These are phyloP conservation scores for Plasmodium billcollinsi DNA, from an alignment of 169 alveolate genomes.

Conservation along the genomic window DNA sequence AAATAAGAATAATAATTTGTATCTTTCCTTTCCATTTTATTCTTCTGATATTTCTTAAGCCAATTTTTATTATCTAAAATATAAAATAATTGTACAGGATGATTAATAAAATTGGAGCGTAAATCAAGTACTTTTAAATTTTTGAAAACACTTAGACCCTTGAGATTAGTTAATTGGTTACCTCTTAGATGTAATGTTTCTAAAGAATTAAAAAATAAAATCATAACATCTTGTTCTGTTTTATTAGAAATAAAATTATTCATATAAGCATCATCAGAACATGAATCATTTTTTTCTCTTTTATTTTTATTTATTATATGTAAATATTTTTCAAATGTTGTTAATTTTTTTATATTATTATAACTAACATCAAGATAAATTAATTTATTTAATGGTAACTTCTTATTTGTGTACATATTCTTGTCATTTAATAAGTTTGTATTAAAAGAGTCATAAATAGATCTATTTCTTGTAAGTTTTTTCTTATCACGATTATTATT, in stretches of 20 bases:
- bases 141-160: conserved; percentile 61
- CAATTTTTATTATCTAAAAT: conserved; percentile 52
- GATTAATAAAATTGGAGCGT: conserved; percentile 51
- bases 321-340: conserved; percentile 49
- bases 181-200: conserved; percentile 55
- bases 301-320: conserved; percentile 27
- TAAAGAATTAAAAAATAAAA: conserved; percentile 57
- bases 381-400: conserved; percentile 33
- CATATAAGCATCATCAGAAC: conserved; percentile 44
- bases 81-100: conserved; percentile 68
- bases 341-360: conserved; percentile 35
- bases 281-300: not conserved
- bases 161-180: conserved; percentile 43
- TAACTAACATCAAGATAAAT: conserved; percentile 50
- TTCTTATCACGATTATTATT: not conserved
- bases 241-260: conserved; percentile 30
- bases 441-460: conserved; percentile 17
- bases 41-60: conserved; percentile 29
- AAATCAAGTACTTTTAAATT: conserved; percentile 36
- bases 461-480: not conserved
- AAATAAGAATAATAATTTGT: conserved; percentile 23
- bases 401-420: conserved; percentile 24
- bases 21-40: not conserved
- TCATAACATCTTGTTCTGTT: conserved; percentile 71
- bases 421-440: conserved; percentile 14